Evolutionary conservation across 2,329 filamentous ascomycete genomes (phyloP), one percentile per base, ranked within the genome.

Genomic region (Hypomyces rosellus): DNA sequence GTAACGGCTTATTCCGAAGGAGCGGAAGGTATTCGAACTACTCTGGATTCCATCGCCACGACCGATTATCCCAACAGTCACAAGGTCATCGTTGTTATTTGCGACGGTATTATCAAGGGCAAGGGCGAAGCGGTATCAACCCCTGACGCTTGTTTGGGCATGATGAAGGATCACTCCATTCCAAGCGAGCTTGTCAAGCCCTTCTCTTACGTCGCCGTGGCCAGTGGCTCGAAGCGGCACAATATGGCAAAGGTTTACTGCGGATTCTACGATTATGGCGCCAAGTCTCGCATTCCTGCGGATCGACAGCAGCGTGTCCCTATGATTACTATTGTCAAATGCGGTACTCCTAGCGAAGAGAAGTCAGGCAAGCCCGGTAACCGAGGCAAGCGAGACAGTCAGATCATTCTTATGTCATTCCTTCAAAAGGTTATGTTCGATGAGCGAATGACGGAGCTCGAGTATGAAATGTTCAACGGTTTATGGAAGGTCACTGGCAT

Each of bases 361-460:
- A 76, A 70, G 38, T 86, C 86, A 61, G 78, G 86, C 51, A 99
- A 99, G 72, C 89, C 95, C 12, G 93, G 93, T 61, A 99, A 99
- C 72, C 84, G 93, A 71, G 95, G 93, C 70, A 99, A 99, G 78
- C 89, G 93, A 66, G 93, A 99, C 77, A 96, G 89, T 74, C 93
- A 99, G 69, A 96, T 99, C 64, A 93, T 99, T 60, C 79, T 99
- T 58, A 99, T 99, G 93, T 96, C 91, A 5, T 99, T 99, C 78
- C 74, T 99, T 59, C 93, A 99, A 67, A 99, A 99, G 74, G 93
- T 99, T 65, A 99, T 99, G 93, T 99, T 99, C 63, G 93, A 99
- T 67, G 95, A 99, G 72, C 88, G 93, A 55, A 99, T 99, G 93
- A 99, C 95, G 15, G 92, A 99, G 69, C 85, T 99, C 47, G 93